Evolutionary conservation across 345 rosid species (phyloP), one percentile per base, ranked within the genome.

Genomic region (Bruguiera sexangula): DNA sequence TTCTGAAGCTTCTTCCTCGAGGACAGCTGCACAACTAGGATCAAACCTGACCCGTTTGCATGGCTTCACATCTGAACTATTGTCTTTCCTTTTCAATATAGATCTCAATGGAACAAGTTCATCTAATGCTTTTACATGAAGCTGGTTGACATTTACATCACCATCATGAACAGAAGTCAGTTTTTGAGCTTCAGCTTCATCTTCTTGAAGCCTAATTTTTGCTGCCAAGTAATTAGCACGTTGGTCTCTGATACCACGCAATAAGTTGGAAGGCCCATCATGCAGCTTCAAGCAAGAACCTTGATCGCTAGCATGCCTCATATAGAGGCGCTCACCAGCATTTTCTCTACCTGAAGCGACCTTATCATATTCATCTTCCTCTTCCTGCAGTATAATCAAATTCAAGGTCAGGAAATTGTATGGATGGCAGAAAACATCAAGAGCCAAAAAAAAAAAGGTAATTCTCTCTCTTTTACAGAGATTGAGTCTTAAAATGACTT

Each of bases 1-100:
- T 62, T 72, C 79, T 37, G 76, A 65, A 60, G 74, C 79, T 43
- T 72, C 58, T 10, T 76, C 83, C 76, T 68, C 13, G 16, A 75
- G 71, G 21, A 62, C 76, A 65, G 58, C 72, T 58, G 67, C 71
- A 67, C 73, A 78, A 30, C 65, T 68, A 70, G 73, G 76, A 69
- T 86, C 89, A 76, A 91, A 91, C 78, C 87, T 76, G 37, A 89
- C 95, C 29, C 88, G 91, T 54, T 87, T 91, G 54, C 69, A 66
- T 6, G 82, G 65, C 80, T 68, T 86, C 56, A 68, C 72, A 73
- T 84, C 87, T n/a, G 74, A 73, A 70, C 69, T 27, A 1, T 8
- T 64, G 63, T 76, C 80, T 70, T 85, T 85, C 82, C 93, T 86
- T 84, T 84, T 90, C 32, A 90, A 78, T 56, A 90, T 88, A 60